A percentile compares a stretch with the other conserved stretches of the same genome.
phyloP scores from a whole-genome alignment of 768 basidiomycete species.

The Lepiota subincarnata region DNA sequence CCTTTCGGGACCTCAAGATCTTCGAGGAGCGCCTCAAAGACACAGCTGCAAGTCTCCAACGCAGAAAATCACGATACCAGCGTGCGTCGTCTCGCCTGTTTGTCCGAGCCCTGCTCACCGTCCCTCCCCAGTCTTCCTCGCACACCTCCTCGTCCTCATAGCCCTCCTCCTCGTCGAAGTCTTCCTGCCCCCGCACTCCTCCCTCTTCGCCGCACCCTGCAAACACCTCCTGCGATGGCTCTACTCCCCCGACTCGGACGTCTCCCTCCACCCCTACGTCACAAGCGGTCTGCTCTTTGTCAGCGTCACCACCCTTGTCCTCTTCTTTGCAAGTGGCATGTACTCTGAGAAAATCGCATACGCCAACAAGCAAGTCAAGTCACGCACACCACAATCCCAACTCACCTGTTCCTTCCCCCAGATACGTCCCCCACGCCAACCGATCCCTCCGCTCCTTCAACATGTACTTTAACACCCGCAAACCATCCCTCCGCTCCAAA shows the following conservation, averaged over 20 bases:
- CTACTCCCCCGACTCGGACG: conserved; percentile 36
- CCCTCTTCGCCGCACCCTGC: conserved; percentile 64
- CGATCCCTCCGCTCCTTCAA: conserved; percentile 88
- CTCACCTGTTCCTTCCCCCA: conserved; percentile 26
- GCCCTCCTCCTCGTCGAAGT: conserved; percentile 73
- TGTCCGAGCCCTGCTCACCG: conserved; percentile 11
- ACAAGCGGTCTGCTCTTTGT: conserved; percentile 81
- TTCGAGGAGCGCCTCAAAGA: conserved; percentile 98
- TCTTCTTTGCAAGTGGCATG: conserved; percentile 97
- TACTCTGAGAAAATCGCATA: conserved; percentile 96
- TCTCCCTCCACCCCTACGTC: conserved; percentile 67
- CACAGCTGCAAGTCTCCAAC: conserved; percentile 77
- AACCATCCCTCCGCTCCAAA: conserved; percentile 65
- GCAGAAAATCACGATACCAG: conserved; percentile 80
- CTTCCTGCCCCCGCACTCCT: conserved; percentile 57
- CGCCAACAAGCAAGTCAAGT: conserved; percentile 76
- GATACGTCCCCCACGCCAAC: conserved; percentile 97
- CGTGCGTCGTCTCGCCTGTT: conserved; percentile 41
- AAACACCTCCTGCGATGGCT: conserved; percentile 42
- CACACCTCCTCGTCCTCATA: conserved; percentile 63
- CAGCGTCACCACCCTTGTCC: conserved; percentile 80
- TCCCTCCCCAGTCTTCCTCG: conserved; percentile 60
- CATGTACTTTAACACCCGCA: conserved; percentile 94
- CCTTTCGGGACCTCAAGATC: conserved; percentile 82
- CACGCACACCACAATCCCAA: background rate